Evolutionary conservation across 352 stramenopile species (phyloP), one percentile per base, ranked within the genome.

Genomic region (Globisporangium abappressorium): DNA sequence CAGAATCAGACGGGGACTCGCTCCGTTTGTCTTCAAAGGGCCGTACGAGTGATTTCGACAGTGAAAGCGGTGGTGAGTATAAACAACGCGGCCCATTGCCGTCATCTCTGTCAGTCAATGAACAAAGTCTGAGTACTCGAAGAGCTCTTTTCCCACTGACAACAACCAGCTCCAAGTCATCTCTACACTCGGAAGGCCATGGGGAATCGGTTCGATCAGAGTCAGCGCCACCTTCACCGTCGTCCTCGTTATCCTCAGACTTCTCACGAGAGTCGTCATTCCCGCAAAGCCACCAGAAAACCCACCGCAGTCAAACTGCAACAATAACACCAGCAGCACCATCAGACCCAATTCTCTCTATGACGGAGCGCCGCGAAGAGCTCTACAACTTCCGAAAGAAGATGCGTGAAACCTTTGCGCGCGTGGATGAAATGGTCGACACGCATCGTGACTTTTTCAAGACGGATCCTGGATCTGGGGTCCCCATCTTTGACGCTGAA

Each of bases 341-440:
- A 34, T 1, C 26, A 47, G 9, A 56, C n/a, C 55, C 55, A 9
- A 36, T 60, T 28, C 20, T 22, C 4, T 28, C 57, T 14, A 59
- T 66, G 53, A n/a, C 26, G 11, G 71, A 85, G 24, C 74, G 78
- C 14, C 77, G 81, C 6, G 75, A 90, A 59, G 74, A 87, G 33
- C 70, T 89, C 34, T 92, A 90, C 34, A 71, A 59, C 6, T 92
- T 92, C 57, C 81, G 80, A 18, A 81, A 82, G 38, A 65, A 82
- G 26, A 90, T 92, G 80, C 81, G 81, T 2, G 71, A 89, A 57
- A 69, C 79, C 0, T 90, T 90, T 57, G 76, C 71, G 20, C 75
- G 73, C 2, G 69, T 90, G 1, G 84, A 92, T 43, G 80, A 92
- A 26, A 87, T 92, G 80, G 77, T 89, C 1, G 84, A 90, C 30